Base-by-base conservation (phyloP, 805 yeast genomes). In the Pichia pseudocactophila region DNA sequence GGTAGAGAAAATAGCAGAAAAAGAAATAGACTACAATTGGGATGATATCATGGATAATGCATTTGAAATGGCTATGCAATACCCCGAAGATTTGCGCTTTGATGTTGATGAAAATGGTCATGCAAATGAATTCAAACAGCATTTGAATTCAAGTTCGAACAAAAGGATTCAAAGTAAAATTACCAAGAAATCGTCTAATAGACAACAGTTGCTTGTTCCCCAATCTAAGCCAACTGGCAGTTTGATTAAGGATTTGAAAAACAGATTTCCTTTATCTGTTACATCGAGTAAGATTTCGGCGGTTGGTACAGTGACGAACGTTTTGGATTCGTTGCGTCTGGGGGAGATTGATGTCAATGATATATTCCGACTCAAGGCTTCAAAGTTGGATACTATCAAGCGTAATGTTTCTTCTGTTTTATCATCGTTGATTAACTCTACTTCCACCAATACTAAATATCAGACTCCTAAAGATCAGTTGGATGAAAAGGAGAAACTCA, bases 31-130 rank as follows among this genome's bases (percentile, higher is more conserved):
- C 27, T 43, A 49, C 11, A 49, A 49, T 28, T 71, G 82, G 76
- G 79, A 76, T 52, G 82, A 76, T 50, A 82, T 82, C 49, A 71
- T 82, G 69, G 86, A 80, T 49, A 80, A 80, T 61, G 92, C 90
- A 1, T 71, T 82, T 64, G 74, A 75, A 37, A 70, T 83, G 80
- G 92, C 89, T 0, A 76, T 78, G 69, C 81, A 76, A 46, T 76
- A 79, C 46, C 82, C 82, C 12, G 61, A 53, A 16, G 55, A 62
- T 11, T 46, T 50, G 56, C 58, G 53, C 59, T 73, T 59, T 30
- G 33, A 41, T n/a, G 30, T 39, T 13, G 46, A 16, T 13, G 16
- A 32, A 12, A 5, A 32, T n/a, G 18, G 16, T 8, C 13, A 16
- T 32, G 16, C 12, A n/a, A 32, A 28, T 10, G 31, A 28, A 28